Evolutionary conservation across 371 early-diverging fungal species (phyloP), one percentile per base, ranked within the genome.

Genomic region (Mortierella sp.): DNA sequence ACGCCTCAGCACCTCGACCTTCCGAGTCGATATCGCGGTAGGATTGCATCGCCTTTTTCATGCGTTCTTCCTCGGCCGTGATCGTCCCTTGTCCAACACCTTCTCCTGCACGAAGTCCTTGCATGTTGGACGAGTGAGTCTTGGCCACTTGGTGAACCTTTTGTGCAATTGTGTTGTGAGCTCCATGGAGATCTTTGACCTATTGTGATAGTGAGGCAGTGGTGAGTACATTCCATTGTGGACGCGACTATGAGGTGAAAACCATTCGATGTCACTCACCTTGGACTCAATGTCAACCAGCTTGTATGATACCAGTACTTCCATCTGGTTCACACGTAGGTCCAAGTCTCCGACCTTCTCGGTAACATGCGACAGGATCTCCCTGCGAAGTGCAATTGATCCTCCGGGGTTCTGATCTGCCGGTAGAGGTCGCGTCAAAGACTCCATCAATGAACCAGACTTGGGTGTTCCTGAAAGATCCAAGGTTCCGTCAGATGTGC

Each of bases 261-360:
- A n/a, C n/a, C n/a, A 21, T 44, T 53, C 27, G 21, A 43, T 54
- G 4, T 49, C 16, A 14, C 29, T 52, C 57, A 76, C 76, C 69
- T 76, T 76, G 55, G 76, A 76, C 21, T 76, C 76, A 21, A 76
- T 76, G 47, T 76, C 76, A 19, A 76, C 76, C 49, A 76, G 29
- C 62, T 76, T 76, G 54, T 76, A 76, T 1, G 76, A 76, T 8
- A 76, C 76, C 12, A 76, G 41, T 1, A 76, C 76, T 21, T 76
- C 76, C 76, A 76, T 76, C 62, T 76, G 76, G 47, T 76, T 76
- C 28, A 76, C 76, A 1, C 76, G 64, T 34, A 76, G 46, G 24
- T 76, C 76, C 52, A 76, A 27, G 37, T 76, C 76, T 13, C 76
- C 76, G 25, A 76, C 76, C 34, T 76, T 76, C 29, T 76, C 76